These are phyloP conservation scores for Wickerhamomyces queroliae DNA, from an alignment of 805 yeast species.

Conservation along the genomic window DNA sequence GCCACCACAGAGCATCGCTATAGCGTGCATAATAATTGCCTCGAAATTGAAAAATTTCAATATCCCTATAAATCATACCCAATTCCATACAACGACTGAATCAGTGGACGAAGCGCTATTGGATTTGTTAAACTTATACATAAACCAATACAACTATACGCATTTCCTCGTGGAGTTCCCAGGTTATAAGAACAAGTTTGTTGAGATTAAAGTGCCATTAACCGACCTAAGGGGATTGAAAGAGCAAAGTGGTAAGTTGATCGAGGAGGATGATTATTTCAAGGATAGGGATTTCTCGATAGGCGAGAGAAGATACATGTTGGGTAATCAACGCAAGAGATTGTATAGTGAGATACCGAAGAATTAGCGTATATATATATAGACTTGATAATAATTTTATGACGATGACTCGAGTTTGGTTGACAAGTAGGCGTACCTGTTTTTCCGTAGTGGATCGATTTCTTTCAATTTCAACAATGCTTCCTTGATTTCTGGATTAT, in stretches of 20 bases:
- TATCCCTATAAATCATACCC: constrained; percentile 22
- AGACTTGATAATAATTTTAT: too few relatives aligned
- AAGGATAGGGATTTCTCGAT: constrained; percentile 26
- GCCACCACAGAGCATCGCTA: constrained; percentile 73
- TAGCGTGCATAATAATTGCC: constrained; percentile 61
- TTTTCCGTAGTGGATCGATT: constrained; percentile 60
- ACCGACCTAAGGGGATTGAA: constrained; percentile 28
- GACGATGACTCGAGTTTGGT: too few relatives aligned
- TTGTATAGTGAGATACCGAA: constrained; percentile 30
- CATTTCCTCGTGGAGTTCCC: constrained; percentile 38
- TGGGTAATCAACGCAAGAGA: constrained; percentile 41
- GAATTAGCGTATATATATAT: too few relatives aligned
- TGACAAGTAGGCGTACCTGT: constrained; percentile 45
- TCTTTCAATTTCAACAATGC: constrained; percentile 38
- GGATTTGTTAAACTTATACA: constrained; percentile 55
- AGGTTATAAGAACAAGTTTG: constrained; percentile 26
- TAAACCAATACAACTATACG: constrained; percentile 48
- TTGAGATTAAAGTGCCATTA: constrained; percentile 40
- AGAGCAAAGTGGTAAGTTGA: constrained; percentile 20
- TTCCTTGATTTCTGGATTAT: constrained; percentile 25
- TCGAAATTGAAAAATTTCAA: constrained; percentile 34
- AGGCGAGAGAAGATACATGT: constrained; percentile 50
- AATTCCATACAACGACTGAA: constrained; percentile 13
- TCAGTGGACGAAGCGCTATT: constrained; percentile 42
- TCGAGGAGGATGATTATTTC: constrained; percentile 41